Base-by-base conservation (phyloP, 768 basidiomycete species). In the Pulveroboletus sp. region DNA sequence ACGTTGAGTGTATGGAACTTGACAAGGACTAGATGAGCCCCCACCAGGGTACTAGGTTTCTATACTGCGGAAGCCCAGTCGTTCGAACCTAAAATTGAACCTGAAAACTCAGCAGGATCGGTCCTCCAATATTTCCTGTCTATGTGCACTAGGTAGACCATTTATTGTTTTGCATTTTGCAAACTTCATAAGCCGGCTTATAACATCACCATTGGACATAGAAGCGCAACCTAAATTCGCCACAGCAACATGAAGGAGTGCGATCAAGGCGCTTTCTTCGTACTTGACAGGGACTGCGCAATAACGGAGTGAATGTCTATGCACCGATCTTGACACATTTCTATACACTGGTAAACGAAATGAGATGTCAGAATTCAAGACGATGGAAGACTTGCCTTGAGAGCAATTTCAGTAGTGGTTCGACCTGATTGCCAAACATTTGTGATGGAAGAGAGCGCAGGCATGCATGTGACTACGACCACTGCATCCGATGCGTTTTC, bases 381-480 rank as follows among this genome's bases (percentile, higher is more conserved):
- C 47, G 35, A 36, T 5, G 40, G 50, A 40, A 32, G 27, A 60
- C 83, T 69, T 56, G 88, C 93, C 60, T 70, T 68, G 31, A 85
- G 60, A 24, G 76, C 71, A 50, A 86, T 72, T 8, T 73, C 71
- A 0, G 79, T 63, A 2, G 71, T 73, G 68, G 87, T 76, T 54
- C 75, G 72, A 8, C 94, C 93, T 6, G 82, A 80, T 65, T 94
- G 84, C 86, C 89, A 92, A n/a, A 94, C 52, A 64, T 80, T 90
- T 1, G 93, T 94, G 10, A 93, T 71, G 7, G 80, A 85, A 28
- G 80, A 81, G 30, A 97, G 73, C 2, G 95, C 94, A 49, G 96
- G 95, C 75, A 99, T 83, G 50, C 85, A 86, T 0, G 93, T 82
- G 14, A 94, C 63, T 1, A 87, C 77, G n/a, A 97, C 54, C n/a